Evolutionary conservation across 768 basidiomycete species (phyloP).

Genomic region (Hygrophoropsis aurantiaca): DNA sequence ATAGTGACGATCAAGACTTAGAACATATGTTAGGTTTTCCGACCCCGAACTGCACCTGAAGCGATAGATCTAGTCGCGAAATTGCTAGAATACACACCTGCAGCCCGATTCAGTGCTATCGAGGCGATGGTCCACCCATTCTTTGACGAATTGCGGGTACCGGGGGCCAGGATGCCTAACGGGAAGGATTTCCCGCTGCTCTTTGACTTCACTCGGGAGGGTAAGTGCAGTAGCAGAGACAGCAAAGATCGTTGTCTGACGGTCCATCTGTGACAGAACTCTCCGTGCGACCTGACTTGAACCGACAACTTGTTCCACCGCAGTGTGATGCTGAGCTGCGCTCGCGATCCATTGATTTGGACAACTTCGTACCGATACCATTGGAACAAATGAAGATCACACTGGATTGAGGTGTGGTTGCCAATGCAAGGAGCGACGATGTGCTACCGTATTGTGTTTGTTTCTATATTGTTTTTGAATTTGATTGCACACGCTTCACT

Average conservation of each 20-base stretch:
- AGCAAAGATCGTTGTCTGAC: slow-evolving; percentile 2
- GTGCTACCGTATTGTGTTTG: slow-evolving; percentile 12
- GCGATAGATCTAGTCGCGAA: slow-evolving; percentile 96
- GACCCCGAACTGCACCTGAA: slow-evolving; percentile 93
- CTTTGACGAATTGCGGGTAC: slow-evolving; percentile 93
- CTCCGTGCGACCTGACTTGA: slow-evolving; percentile 93
- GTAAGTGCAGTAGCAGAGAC: slow-evolving; percentile 45
- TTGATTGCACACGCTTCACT: slow-evolving; percentile 5
- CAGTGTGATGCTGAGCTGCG: slow-evolving; percentile 89
- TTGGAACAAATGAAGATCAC: slow-evolving; percentile 92
- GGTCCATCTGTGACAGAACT: slow-evolving; percentile 60
- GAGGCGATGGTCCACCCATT: slow-evolving; percentile 93
- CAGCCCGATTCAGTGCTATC: slow-evolving; percentile 83
- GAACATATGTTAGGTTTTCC: slow-evolving; percentile 75
- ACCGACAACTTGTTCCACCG: slow-evolving; percentile 85
- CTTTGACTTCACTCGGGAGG: slow-evolving; percentile 96
- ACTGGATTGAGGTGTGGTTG: slow-evolving; percentile 64
- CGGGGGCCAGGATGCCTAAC: slow-evolving; percentile 93
- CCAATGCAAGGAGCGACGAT: neutral
- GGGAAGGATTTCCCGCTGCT: slow-evolving; percentile 93
- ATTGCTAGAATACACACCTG: slow-evolving; percentile 97
- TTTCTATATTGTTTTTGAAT: slow-evolving; percentile 7
- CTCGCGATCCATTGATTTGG: slow-evolving; percentile 81
- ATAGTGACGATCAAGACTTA: slow-evolving; percentile 12
- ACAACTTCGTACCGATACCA: slow-evolving; percentile 96